Evolutionary conservation across 768 basidiomycete genomes (phyloP).

Genomic region (Tricholoma flavovirens): DNA sequence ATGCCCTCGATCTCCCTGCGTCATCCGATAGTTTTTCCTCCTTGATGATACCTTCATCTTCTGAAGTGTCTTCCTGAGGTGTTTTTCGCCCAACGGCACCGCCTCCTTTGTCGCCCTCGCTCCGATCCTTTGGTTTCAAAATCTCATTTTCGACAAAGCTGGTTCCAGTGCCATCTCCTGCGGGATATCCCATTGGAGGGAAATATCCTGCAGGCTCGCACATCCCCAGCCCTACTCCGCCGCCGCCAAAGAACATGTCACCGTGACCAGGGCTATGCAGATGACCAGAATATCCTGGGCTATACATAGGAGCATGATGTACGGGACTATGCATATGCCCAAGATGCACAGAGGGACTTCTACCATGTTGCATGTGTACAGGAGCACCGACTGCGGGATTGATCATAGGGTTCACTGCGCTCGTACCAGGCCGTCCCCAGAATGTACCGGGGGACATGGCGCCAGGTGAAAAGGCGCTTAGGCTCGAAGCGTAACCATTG

Average conservation of each 20-base stretch:
- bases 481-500: conserved; percentile 6
- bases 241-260: conserved; percentile 3
- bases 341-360: conserved; percentile 3
- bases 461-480: conserved; percentile 57
- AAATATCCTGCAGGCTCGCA: conserved; percentile 37
- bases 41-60: conserved; percentile 1
- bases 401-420: conserved; percentile 35
- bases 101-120: neutral
- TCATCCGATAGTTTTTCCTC: neutral
- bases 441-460: conserved; percentile 72
- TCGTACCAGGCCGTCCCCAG: conserved; percentile 58
- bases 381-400: conserved; percentile 45
- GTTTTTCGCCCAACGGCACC: neutral
- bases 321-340: neutral
- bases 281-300: conserved; percentile 17
- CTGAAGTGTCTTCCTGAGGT: neutral
- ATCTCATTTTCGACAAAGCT: conserved; percentile 31
- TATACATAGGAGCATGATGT: conserved; percentile 2
- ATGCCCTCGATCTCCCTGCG: conserved; percentile 2
- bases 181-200: conserved; percentile 17
- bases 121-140: conserved; percentile 15
- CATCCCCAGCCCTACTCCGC: conserved; percentile 5
- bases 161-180: conserved; percentile 9
- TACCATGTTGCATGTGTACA: conserved; percentile 23
- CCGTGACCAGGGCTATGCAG: conserved; percentile 21